Evolutionary conservation across 2,329 filamentous ascomycete species (phyloP), one percentile per base, ranked within the genome.

Genomic region (Beauveria asiatica): DNA sequence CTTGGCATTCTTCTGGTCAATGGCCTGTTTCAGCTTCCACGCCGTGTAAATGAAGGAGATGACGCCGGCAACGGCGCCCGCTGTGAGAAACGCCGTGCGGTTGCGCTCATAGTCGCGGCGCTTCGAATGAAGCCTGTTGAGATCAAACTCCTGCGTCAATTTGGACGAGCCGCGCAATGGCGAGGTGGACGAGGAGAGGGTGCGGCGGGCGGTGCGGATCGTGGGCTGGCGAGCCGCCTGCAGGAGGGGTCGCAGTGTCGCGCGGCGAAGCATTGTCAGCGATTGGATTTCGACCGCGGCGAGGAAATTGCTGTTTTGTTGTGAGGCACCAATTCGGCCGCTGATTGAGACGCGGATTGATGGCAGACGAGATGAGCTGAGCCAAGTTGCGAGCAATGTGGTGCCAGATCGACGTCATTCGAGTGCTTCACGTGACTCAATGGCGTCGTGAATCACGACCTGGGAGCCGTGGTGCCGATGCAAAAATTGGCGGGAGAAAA

Each of bases 11-110:
- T 72, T 65, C n/a, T 67, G 45, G 17, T 67, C 66, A 42, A 78
- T 67, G 19, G 74, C 74, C 62, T 74, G 63, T 66, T 77, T 79
- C 46, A 84, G 75, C 68, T 81, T 81, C 69, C 73, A 81, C 10
- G 75, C 76, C 3, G 80, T 80, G 69, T 81, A 83, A 62, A 76
- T 66, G 66, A 79, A 77, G 25, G 79, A 78, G 37, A 82, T 68
- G 61, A 80, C 66, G 33, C 82, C 79, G 5, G 80, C 77, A 11
- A 80, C 64, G 21, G 77, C 74, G 21, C 82, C 82, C 17, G 76
- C 76, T 19, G 77, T 69, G 10, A 84, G 75, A 64, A 84, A 83
- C 13, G 77, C 75, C 4, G 74, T 79, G 44, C 80, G 76, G 60
- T 79, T 77, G 33, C 73, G 72, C 63, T 83, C 73, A 68, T 83